phyloP scores from a whole-genome alignment of 2,329 filamentous ascomycete genomes.

The Penicillium sp. region DNA sequence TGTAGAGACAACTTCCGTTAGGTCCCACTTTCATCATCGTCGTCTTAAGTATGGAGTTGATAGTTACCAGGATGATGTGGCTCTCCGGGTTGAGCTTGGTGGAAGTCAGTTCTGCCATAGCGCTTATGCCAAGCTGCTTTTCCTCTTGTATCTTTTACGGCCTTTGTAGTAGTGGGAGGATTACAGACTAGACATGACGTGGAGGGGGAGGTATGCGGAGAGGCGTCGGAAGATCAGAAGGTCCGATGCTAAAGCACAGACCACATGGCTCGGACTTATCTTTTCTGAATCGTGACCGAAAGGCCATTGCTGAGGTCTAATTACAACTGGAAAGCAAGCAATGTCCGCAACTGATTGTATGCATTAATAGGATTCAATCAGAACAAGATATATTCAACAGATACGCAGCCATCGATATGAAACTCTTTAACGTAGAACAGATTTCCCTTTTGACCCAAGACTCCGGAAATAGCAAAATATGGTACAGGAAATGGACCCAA shows the following conservation, averaged over 20 bases:
- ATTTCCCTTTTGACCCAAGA: conserved; percentile 40
- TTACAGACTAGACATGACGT: not conserved
- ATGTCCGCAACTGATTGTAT: not conserved
- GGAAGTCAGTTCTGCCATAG: conserved; percentile 41
- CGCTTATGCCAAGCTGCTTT: not conserved
- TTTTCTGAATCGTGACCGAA: too few relatives aligned
- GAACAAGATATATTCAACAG: conserved; percentile 8
- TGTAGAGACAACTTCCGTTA: conserved; percentile 1
- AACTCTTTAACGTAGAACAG: conserved; percentile 29
- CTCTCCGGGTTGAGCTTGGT: conserved; percentile 50
- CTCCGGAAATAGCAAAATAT: conserved; percentile 40
- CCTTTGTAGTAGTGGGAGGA: not conserved
- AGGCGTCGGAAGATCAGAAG: conserved; percentile 7
- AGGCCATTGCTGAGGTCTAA: too few relatives aligned
- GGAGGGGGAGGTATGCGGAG: conserved; percentile 9
- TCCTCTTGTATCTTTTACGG: not conserved
- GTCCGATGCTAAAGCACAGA: conserved; percentile 6
- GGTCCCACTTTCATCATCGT: conserved; percentile 8
- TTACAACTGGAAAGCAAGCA: not conserved
- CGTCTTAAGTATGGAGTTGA: conserved; percentile 9
- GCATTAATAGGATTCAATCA: conserved; percentile 1
- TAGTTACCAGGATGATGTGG: conserved; percentile 47
- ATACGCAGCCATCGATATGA: conserved; percentile 23
- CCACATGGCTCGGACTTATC: too few relatives aligned
- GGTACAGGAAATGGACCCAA: conserved; percentile 38